Base-by-base conservation (phyloP, 2,329 filamentous ascomycete species). In the Xylariaceae sp. region DNA sequence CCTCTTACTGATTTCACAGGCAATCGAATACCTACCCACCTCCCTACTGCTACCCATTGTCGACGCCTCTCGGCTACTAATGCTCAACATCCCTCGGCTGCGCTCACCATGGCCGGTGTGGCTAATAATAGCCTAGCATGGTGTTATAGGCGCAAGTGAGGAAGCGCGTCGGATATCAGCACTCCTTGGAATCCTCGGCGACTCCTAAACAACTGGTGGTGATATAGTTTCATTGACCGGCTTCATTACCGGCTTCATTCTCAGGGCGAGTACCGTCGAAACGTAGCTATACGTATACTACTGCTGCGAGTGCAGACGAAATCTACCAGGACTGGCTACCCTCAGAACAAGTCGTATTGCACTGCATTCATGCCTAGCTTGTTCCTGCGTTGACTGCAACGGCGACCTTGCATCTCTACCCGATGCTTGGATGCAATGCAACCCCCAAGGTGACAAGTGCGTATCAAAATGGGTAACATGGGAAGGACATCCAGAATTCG, bases 381-480 rank as follows among this genome's bases (percentile, higher is more conserved):
- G 55, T 60, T 57, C 55, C 58, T 57, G 61, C 58, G 56, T 54
- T 45, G 42, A 39, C 53, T 45, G 56, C 55, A 57, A 52, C 52
- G 10, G 48, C 44, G 51, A 37, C 48, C 48, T 44, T 56, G 53
- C 53, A 62, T 56, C 55, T 44, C 45, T 58, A 45, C 56, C 53
- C 35, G 39, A 48, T 50, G 51, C 59, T 59, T 45, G 51, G 61
- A 59, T 63, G 59, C 59, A 59, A 57, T 61, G 61, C 56, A 59
- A 63, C 57, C 51, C 54, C 52, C 18, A 47, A 44, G 51, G 52
- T 57, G 30, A 49, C 51, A 45, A 34, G 56, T 42, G 23, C 17
- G 37, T 42, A 42, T 42, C 37, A 42, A 42, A n/a, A 53, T 30
- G 47, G 37, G 47, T 57, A 51, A 51, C 53, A 53, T 53, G 54